These are phyloP conservation scores for Xenosphaeropsis pyriputrescens DNA, from an alignment of 2,329 filamentous ascomycete genomes.

Conservation along the genomic window DNA sequence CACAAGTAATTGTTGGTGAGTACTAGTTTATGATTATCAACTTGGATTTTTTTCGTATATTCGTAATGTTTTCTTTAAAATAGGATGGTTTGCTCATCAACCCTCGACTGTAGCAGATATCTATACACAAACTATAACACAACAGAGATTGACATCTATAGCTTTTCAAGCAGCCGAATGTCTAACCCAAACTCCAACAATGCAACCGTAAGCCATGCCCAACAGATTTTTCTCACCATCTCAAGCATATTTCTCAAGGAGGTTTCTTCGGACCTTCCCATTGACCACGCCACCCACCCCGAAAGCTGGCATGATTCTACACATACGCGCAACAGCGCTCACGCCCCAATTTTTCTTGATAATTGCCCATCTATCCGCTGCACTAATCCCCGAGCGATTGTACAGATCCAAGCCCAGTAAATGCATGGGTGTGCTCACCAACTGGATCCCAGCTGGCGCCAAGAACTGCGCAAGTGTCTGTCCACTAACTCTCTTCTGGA, in stretches of 20 bases:
- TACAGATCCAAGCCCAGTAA: slow-evolving; percentile 77
- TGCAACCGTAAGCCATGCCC: no score
- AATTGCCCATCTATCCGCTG: slow-evolving; percentile 45
- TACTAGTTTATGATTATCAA: no score
- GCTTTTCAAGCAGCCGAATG: no score
- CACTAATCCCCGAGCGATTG: slow-evolving; percentile 42
- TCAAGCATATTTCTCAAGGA: slow-evolving; percentile 58
- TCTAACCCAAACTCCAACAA: no score
- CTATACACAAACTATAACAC: no score
- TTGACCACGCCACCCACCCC: slow-evolving; percentile 83
- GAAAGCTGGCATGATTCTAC: slow-evolving; percentile 78
- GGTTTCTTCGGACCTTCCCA: slow-evolving; percentile 45
- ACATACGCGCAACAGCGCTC: slow-evolving; percentile 62
- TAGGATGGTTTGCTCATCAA: no score
- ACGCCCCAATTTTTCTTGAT: slow-evolving; percentile 65
- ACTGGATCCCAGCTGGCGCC: slow-evolving; percentile 65
- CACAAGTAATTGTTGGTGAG: no score
- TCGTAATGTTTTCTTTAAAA: no score
- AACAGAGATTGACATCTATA: no score
- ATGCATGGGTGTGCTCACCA: slow-evolving; percentile 72
- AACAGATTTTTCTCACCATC: no score
- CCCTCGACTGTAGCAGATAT: no score
- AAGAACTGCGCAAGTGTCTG: slow-evolving; percentile 61
- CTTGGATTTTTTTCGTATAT: no score
- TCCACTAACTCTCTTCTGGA: slow-evolving; percentile 34